Evolutionary conservation across 345 rosid genomes (phyloP), one percentile per base, ranked within the genome.

Genomic region (Physaria fendleri): DNA sequence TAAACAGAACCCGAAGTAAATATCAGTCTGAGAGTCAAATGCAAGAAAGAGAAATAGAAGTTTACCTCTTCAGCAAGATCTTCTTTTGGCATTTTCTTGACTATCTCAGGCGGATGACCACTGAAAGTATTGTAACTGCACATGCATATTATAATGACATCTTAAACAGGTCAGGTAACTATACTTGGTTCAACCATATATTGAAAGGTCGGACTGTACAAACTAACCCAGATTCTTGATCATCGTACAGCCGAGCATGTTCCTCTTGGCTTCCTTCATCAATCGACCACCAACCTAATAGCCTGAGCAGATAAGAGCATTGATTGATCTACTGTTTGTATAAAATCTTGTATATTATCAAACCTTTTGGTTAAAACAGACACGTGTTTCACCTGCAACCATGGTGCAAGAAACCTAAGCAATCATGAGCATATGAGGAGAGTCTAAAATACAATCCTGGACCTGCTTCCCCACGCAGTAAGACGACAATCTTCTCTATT

Each of bases 201-300:
- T n/a, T n/a, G n/a, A 8, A n/a, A n/a, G n/a, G n/a, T n/a, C n/a
- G n/a, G n/a, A n/a, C 6, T 41, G 65, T 28, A 72, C 80, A 38
- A 69, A 75, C 85, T 62, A 27, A 87, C 99, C 97, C 88, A 48
- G 88, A 80, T 64, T 77, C 75, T 22, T 74, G 78, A 55, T 79
- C 94, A 24, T 79, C 69, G 78, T 79, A 82, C 49, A 93, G 80
- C 16, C 81, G 85, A 20, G 96, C 95, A 71, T 93, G 95, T 53
- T 93, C 99, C 82, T 93, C 99, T 32, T 69, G 62, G 58, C 97
- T 90, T 65, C 90, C 96, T 71, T 93, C 97, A 66, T 93, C 97
- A 66, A 93, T 93, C 11, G 99, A 93, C 99, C 99, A 93, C 99
- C 99, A 93, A 44, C 99, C 99, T 65, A 93, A 53, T 55, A 93